These are phyloP conservation scores for Chytridiales sp. DNA, from an alignment of 371 early-diverging fungal genomes.

Conservation along the genomic window DNA sequence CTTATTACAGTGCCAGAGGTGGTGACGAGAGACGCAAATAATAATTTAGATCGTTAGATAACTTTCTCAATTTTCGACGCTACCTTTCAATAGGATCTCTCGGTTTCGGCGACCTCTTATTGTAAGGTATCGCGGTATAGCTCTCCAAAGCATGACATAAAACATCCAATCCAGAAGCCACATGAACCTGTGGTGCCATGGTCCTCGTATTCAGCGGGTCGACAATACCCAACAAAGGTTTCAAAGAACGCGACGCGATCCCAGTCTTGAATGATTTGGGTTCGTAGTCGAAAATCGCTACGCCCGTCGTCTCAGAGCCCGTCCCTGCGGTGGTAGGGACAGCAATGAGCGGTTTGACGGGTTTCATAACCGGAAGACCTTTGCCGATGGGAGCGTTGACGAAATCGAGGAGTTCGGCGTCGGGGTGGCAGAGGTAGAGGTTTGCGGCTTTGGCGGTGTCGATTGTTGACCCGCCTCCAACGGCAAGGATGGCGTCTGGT, in stretches of 20 bases:
- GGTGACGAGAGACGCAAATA: too few relatives aligned
- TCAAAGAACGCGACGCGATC: constrained; percentile 82
- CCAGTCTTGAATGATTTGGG: constrained; percentile 86
- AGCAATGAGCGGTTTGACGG: constrained; percentile 78
- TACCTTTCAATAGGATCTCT: constrained; percentile 73
- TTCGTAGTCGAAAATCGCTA: constrained; percentile 87
- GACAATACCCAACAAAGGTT: constrained; percentile 83
- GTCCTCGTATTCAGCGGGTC: constrained; percentile 85
- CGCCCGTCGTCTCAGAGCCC: constrained; percentile 90
- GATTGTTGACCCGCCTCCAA: constrained; percentile 92
- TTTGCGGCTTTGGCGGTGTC: constrained; percentile 92
- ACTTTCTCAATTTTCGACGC: too few relatives aligned
- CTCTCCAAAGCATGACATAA: constrained; percentile 88
- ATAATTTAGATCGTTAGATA: too few relatives aligned
- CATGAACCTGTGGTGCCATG: constrained; percentile 83
- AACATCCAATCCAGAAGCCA: constrained; percentile 86
- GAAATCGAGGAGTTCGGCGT: constrained; percentile 86
- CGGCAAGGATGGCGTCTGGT: constrained; percentile 83
- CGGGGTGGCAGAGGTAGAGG: constrained; percentile 76
- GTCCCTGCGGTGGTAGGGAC: constrained; percentile 56
- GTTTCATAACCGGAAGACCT: constrained; percentile 70
- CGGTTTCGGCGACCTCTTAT: constrained; percentile 78
- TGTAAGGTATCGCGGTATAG: constrained; percentile 87
- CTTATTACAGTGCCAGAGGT: too few relatives aligned
- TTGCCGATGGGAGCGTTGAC: constrained; percentile 94